A percentile compares a stretch with the other conserved stretches of the same genome.
Evolutionary conservation across 768 basidiomycete species (phyloP).

Genomic region (Mycena metata): DNA sequence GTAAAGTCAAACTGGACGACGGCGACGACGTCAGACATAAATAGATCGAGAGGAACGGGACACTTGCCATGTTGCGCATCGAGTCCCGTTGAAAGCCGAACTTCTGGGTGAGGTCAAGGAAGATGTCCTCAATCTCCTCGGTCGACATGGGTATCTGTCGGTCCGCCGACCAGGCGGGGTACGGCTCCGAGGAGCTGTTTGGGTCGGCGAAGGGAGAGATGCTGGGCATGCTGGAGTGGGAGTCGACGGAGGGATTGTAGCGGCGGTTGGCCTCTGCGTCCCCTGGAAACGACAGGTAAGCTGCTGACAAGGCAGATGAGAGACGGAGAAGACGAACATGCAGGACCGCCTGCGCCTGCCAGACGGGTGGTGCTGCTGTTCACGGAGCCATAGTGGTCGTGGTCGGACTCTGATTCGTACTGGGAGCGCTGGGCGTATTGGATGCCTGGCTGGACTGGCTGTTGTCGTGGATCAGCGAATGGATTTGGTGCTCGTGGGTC

Average conservation of each 20-base stretch:
- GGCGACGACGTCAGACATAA: slow-evolving; percentile 31
- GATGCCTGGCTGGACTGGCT: slow-evolving; percentile 32
- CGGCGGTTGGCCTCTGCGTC: slow-evolving; percentile 52
- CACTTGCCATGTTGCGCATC: slow-evolving; percentile 91
- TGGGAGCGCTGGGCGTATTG: slow-evolving; percentile 49
- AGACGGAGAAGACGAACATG: slow-evolving; percentile 22
- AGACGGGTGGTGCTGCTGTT: slow-evolving; percentile 71
- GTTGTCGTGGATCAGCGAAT: slow-evolving; percentile 41
- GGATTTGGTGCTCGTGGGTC: slow-evolving; percentile 45
- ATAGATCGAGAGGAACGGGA: slow-evolving; percentile 16
- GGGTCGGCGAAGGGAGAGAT: slow-evolving; percentile 73
- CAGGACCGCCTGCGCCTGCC: slow-evolving; percentile 61
- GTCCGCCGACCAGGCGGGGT: slow-evolving; percentile 95
- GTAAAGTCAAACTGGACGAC: slow-evolving; percentile 88
- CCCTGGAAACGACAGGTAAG: slow-evolving; percentile 47
- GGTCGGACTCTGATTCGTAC: slow-evolving; percentile 62
- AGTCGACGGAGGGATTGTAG: slow-evolving; percentile 71
- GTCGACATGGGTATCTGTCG: slow-evolving; percentile 96
- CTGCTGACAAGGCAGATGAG: slow-evolving; percentile 22
- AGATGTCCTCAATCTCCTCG: slow-evolving; percentile 99
- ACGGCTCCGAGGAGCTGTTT: slow-evolving; percentile 72
- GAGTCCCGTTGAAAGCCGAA: slow-evolving; percentile 98
- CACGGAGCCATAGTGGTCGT: slow-evolving; percentile 65
- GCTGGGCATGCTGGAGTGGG: slow-evolving; percentile 70
- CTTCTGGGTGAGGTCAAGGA: slow-evolving; percentile 97